Evolutionary conservation across 371 early-diverging fungal species (phyloP).

Genomic region (Lichtheimia hyalospora): DNA sequence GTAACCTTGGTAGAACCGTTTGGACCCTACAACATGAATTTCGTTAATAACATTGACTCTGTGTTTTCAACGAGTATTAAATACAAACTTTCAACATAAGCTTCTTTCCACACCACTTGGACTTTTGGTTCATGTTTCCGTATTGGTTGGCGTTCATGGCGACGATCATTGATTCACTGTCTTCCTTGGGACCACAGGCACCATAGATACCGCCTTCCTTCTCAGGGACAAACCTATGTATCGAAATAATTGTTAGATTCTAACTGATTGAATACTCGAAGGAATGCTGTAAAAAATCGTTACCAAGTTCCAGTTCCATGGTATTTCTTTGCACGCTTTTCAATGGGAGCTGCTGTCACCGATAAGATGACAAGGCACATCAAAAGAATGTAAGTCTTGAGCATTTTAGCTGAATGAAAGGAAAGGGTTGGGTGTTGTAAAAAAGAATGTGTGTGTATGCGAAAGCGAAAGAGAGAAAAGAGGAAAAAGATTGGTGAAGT

Average conservation of each 20-base stretch:
- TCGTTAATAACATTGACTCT: no score
- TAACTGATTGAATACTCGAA: no score
- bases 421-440: background rate
- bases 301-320: constrained; percentile 26
- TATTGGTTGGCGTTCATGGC: constrained; percentile 26
- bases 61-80: no score
- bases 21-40: constrained; percentile 12
- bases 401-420: background rate
- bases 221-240: background rate
- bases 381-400: background rate
- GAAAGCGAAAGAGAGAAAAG: background rate
- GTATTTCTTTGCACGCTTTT: constrained; percentile 18
- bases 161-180: constrained; percentile 22
- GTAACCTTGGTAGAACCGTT: constrained; percentile 17
- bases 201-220: constrained; percentile 25
- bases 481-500: background rate
- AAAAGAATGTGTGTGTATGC: background rate
- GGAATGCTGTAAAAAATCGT: background rate
- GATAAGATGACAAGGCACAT: background rate
- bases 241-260: no score
- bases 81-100: background rate
- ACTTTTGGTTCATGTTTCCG: constrained; percentile 20
- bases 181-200: constrained; percentile 29
- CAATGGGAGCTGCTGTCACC: constrained; percentile 15
- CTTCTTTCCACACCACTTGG: constrained; percentile 26